A percentile compares a stretch with the other conserved stretches of the same genome.
These are phyloP conservation scores for Sclerotinia borealis DNA, from an alignment of 2,329 filamentous ascomycete genomes.

Conservation along the genomic window DNA sequence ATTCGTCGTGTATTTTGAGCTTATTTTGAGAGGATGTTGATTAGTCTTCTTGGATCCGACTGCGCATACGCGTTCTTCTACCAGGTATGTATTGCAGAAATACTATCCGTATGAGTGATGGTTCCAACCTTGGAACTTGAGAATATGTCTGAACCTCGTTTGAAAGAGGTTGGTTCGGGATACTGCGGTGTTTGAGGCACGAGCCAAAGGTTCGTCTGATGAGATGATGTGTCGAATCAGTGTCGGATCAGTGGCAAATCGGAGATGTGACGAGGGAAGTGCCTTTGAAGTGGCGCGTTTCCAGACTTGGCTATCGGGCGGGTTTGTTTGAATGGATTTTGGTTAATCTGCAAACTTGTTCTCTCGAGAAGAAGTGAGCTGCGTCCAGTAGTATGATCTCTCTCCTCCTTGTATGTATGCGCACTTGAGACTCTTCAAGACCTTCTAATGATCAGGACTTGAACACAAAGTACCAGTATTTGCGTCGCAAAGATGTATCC, in stretches of 20 bases:
- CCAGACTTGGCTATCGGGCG: background rate
- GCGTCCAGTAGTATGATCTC: background rate
- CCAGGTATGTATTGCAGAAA: background rate
- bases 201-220: conserved; percentile 31
- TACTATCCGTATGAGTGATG: background rate
- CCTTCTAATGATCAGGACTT: background rate
- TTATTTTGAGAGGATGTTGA: background rate
- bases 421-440: background rate
- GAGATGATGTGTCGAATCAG: conserved; percentile 18
- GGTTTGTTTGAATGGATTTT: background rate
- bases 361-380: background rate
- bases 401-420: background rate
- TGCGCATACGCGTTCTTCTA: background rate
- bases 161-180: conserved; percentile 17
- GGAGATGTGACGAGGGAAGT: conserved; percentile 1
- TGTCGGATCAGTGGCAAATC: conserved; percentile 12
- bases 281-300: conserved; percentile 6
- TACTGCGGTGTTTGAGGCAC: conserved; percentile 29
- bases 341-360: background rate
- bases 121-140: background rate
- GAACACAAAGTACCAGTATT: background rate
- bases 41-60: background rate
- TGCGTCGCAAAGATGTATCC: background rate
- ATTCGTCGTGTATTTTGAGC: background rate
- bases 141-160: background rate